These are phyloP conservation scores for Lunularia cruciata DNA, from an alignment of 225 moss, liverwort and hornwort species.

Conservation along the genomic window DNA sequence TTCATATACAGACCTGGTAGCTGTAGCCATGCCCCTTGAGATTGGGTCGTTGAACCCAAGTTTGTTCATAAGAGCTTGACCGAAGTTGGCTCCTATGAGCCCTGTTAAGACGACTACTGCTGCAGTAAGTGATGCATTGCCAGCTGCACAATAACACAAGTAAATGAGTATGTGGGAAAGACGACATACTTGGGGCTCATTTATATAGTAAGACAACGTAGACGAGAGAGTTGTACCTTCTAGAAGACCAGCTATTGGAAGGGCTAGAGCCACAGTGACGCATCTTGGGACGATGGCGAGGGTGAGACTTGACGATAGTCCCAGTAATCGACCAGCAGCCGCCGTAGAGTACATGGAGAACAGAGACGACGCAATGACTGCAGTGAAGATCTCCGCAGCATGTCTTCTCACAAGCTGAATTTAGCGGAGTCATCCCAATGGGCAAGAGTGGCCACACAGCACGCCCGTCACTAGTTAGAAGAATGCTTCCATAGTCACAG, in stretches of 20 bases:
- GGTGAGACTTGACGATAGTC: slow-evolving; percentile 64
- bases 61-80: slow-evolving; percentile 82
- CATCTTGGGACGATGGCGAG: slow-evolving; percentile 91
- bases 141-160: slow-evolving; percentile 46
- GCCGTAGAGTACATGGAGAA: slow-evolving; percentile 97
- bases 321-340: slow-evolving; percentile 65
- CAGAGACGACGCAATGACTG: slow-evolving; percentile 69
- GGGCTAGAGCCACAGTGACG: slow-evolving; percentile 96
- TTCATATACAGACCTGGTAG: slow-evolving; percentile 66
- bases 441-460: not conserved
- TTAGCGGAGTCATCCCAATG: not conserved
- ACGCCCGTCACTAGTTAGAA: not conserved
- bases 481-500: too few species aligned
- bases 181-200: slow-evolving; percentile 2
- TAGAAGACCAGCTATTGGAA: slow-evolving; percentile 87
- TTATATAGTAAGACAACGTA: not conserved
- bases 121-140: slow-evolving; percentile 83
- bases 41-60: slow-evolving; percentile 86
- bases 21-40: slow-evolving; percentile 93
- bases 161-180: not conserved
- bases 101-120: slow-evolving; percentile 94
- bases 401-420: slow-evolving; percentile 87
- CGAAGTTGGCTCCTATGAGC: slow-evolving; percentile 93
- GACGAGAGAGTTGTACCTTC: slow-evolving; percentile 54
- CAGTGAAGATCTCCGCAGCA: slow-evolving; percentile 86